These are phyloP conservation scores for Hypoxylon sp. DNA, from an alignment of 2,329 filamentous ascomycete species.

Conservation along the genomic window DNA sequence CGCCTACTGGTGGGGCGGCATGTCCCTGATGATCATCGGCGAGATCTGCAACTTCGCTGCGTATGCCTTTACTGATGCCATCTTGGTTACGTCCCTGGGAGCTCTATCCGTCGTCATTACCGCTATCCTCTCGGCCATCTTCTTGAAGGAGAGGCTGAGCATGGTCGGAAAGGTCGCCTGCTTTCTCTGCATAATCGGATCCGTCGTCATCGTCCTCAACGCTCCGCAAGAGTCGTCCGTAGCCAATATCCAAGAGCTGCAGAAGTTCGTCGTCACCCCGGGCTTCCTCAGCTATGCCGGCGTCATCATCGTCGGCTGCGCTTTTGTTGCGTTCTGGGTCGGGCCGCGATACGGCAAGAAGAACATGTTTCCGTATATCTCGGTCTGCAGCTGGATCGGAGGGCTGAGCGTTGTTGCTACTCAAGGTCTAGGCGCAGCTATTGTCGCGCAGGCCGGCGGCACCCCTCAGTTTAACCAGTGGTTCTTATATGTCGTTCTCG, in stretches of 20 bases:
- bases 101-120: conserved; percentile 92
- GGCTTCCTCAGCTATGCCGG: conserved; percentile 88
- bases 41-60: conserved; percentile 98
- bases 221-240: conserved; percentile 87
- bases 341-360: conserved; percentile 92
- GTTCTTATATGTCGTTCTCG: conserved; percentile 92
- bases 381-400: conserved; percentile 93
- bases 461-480: conserved; percentile 93
- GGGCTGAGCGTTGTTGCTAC: conserved; percentile 94
- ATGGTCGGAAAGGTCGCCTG: conserved; percentile 96
- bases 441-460: conserved; percentile 84
- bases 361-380: conserved; percentile 97
- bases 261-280: conserved; percentile 82
- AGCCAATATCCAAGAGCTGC: conserved; percentile 89
- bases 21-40: conserved; percentile 96
- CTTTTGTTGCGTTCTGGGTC: conserved; percentile 78
- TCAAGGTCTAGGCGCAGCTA: conserved; percentile 89
- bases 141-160: conserved; percentile 92
- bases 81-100: conserved; percentile 90
- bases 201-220: conserved; percentile 93
- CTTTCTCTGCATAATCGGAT: conserved; percentile 93
- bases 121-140: conserved; percentile 89
- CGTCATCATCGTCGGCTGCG: conserved; percentile 77
- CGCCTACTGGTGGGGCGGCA: conserved; percentile 91
- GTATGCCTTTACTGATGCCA: conserved; percentile 96